Evolutionary conservation across 441 rosid species (phyloP), one percentile per base, ranked within the genome.

Genomic region (Jatropha podagrica): DNA sequence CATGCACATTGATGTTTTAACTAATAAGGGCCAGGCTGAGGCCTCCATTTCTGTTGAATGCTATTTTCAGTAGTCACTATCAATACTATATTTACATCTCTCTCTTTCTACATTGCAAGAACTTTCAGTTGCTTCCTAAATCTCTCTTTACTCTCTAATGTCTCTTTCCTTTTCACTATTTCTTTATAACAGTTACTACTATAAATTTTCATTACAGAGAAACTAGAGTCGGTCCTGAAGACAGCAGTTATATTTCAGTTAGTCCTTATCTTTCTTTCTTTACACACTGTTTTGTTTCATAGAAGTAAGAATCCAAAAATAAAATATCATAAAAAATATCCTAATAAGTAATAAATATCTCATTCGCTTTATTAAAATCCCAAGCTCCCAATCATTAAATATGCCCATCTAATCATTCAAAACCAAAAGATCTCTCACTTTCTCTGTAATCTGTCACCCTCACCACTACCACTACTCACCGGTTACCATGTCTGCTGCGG

Each of bases 341-440:
- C 4, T 15, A 11, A 51, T 13, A 51, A 51, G 10, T 0, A 48
- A 4, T 40, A 65, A 64, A 74, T 74, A 74, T 74, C 76, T 73
- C 13, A 11, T 2, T 38, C 42, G 8, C 68, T 59, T 72, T 72
- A 61, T 72, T 72, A 61, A 49, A 65, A 65, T 52, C 62, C 51
- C 69, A 61, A 62, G 2, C 61, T 18, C 61, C 85, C 78, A 82
- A 77, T 79, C 81, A 81, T 84, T 77, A 68, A 17, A 58, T n/a
- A 70, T 52, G 5, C 46, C 76, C 58, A 60, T 41, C 71, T 41
- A 51, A 68, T 61, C 79, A 79, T 71, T 65, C 67, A 49, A 48
- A 23, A 12, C 32, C 20, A 9, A 65, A 46, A 76, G 72, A 65
- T 48, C 49, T 1, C 0, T 56, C 17, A 4, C 60, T 32, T 52